A percentile compares a stretch with the other conserved stretches of the same genome.
phyloP scores from a whole-genome alignment of 441 rosid species.

The Kokia cookei region DNA sequence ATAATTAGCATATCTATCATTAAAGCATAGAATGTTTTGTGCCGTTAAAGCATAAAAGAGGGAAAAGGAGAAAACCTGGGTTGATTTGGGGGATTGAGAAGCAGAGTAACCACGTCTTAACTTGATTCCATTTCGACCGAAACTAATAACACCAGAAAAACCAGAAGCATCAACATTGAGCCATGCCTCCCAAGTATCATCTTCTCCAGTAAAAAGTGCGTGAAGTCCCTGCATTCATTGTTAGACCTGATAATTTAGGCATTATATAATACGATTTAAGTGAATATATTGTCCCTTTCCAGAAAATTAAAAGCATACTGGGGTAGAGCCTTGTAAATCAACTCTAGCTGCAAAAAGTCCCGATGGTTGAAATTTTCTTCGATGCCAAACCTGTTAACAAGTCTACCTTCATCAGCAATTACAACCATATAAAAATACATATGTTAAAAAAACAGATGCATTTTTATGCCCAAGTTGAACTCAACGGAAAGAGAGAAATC shows the following conservation, averaged over 20 bases:
- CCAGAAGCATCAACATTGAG: slow-evolving; percentile 83
- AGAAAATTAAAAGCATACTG: slow-evolving; percentile 40
- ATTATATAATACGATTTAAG: slow-evolving; percentile 2
- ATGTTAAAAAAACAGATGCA: neutral
- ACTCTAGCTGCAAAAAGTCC: slow-evolving; percentile 98
- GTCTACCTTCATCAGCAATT: slow-evolving; percentile 8
- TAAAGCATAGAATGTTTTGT: neutral
- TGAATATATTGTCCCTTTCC: slow-evolving; percentile 3
- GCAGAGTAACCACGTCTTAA: slow-evolving; percentile 91
- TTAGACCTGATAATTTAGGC: neutral
- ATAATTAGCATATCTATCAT: neutral
- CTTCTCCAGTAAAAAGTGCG: slow-evolving; percentile 94
- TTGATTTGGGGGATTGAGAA: slow-evolving; percentile 65
- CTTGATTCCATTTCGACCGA: slow-evolving; percentile 69
- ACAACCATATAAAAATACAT: neutral
- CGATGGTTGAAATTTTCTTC: slow-evolving; percentile 90
- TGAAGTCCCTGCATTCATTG: slow-evolving; percentile 71
- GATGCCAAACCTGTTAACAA: slow-evolving; percentile 80
- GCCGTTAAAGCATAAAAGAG: neutral
- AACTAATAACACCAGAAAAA: slow-evolving; percentile 55
- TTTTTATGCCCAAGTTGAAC: slow-evolving; percentile 5
- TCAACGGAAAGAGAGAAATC: neutral
- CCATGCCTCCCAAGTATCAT: slow-evolving; percentile 98
- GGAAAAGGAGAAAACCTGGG: slow-evolving; percentile 55
- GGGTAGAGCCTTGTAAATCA: slow-evolving; percentile 83